These are phyloP conservation scores for Marasmius oreades DNA, from an alignment of 1,284 basidiomycete species.

Conservation along the genomic window DNA sequence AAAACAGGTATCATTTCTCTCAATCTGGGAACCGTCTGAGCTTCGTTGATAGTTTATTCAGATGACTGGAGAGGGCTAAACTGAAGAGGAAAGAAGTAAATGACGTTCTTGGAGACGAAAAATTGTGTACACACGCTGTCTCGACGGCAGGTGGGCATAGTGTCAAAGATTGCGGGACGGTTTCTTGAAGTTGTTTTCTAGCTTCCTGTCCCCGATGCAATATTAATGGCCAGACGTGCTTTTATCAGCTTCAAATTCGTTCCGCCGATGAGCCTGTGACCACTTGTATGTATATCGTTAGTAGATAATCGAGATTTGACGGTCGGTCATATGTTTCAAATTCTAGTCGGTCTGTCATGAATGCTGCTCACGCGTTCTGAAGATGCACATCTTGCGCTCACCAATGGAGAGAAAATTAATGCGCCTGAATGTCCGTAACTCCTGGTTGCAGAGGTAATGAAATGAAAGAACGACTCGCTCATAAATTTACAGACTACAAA, in stretches of 20 bases:
- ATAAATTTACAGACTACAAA: too few relatives aligned
- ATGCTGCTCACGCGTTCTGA: background rate
- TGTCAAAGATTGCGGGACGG: background rate
- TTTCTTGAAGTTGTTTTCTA: constrained; percentile 24
- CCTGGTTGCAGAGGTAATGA: too few relatives aligned
- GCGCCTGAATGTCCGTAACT: too few relatives aligned
- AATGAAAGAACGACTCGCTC: too few relatives aligned
- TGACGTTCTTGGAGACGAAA: constrained; percentile 91
- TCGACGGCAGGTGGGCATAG: constrained; percentile 67
- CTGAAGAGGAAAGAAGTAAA: constrained; percentile 89
- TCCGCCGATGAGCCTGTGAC: constrained; percentile 98
- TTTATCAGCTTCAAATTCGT: constrained; percentile 96
- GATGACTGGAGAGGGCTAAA: constrained; percentile 87
- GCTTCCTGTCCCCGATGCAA: constrained; percentile 94
- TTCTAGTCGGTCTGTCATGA: too few relatives aligned
- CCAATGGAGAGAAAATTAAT: constrained; percentile 61
- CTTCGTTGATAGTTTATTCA: constrained; percentile 22
- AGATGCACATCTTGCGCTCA: constrained; percentile 57
- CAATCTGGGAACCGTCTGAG: background rate
- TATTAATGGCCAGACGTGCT: constrained; percentile 84
- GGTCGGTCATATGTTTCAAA: too few relatives aligned
- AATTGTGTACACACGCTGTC: constrained; percentile 95
- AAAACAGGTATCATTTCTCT: constrained; percentile 53
- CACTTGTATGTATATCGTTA: constrained; percentile 86
- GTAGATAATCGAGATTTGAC: too few relatives aligned